Evolutionary conservation across 331 rosid genomes (phyloP).

Genomic region (Ulmus americana): DNA sequence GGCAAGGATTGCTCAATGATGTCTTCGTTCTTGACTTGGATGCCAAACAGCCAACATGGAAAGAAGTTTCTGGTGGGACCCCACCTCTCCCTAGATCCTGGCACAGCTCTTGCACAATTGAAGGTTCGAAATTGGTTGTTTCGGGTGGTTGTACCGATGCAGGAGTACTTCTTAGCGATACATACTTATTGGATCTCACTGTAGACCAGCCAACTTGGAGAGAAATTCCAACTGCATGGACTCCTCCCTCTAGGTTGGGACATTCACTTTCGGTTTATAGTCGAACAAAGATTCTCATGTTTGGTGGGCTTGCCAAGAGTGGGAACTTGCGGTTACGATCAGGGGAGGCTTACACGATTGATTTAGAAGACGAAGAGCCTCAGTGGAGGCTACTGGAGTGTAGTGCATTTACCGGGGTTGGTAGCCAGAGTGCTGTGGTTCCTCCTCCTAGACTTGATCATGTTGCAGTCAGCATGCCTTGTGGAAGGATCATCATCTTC

Average conservation of each 20-base stretch:
- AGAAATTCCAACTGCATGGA: conserved; percentile 81
- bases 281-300: conserved; percentile 81
- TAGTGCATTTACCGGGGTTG: conserved; percentile 56
- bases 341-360: conserved; percentile 85
- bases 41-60: conserved; percentile 97
- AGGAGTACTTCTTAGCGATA: conserved; percentile 84
- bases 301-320: conserved; percentile 94
- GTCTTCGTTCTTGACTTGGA: conserved; percentile 95
- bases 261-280: conserved; percentile 92
- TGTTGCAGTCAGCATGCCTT: conserved; percentile 96
- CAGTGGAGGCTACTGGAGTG: conserved; percentile 85
- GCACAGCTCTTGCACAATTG: conserved; percentile 94
- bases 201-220: conserved; percentile 72
- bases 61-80: conserved; percentile 71
- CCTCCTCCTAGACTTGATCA: conserved; percentile 96
- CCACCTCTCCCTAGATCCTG: conserved; percentile 95
- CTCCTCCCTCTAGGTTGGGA: conserved; percentile 89
- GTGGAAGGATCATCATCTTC: conserved; percentile 89
- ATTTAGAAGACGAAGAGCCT: conserved; percentile 70
- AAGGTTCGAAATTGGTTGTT: conserved; percentile 89
- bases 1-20: conserved; percentile 86
- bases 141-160: conserved; percentile 97
- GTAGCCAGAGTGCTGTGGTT: conserved; percentile 71
- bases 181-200: conserved; percentile 69
- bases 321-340: conserved; percentile 81